Evolutionary conservation across 2,329 filamentous ascomycete genomes (phyloP).

Genomic region (Teratosphaeria nubilosa): DNA sequence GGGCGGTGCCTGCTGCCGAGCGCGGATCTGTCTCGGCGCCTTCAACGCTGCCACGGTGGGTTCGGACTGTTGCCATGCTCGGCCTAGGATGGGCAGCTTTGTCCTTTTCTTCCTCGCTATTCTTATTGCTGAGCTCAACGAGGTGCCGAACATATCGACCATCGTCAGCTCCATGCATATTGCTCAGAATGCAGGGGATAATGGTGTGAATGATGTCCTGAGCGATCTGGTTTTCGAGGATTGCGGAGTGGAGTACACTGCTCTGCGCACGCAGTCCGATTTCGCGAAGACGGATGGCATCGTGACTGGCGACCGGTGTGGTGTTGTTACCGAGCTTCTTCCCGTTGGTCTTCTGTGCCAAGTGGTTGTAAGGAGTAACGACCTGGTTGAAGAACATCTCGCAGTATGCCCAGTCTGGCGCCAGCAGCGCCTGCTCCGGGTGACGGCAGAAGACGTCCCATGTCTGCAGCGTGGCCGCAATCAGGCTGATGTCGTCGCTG

Average conservation of each 20-base stretch:
- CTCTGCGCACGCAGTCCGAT: constrained; percentile 59
- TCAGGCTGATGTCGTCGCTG: constrained; percentile 82
- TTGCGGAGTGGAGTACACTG: constrained; percentile 69
- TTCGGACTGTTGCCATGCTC: constrained; percentile 70
- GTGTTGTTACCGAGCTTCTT: constrained; percentile 24
- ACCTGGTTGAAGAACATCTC: constrained; percentile 67
- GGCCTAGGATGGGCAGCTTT: constrained; percentile 57
- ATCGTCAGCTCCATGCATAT: constrained; percentile 58
- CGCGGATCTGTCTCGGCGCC: constrained; percentile 51
- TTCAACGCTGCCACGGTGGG: constrained; percentile 44
- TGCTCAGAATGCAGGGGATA: constrained; percentile 77
- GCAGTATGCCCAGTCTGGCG: constrained; percentile 76
- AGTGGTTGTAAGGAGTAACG: constrained; percentile 66
- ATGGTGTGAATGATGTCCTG: constrained; percentile 63
- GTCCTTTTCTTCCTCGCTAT: constrained; percentile 60
- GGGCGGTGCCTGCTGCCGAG: constrained; percentile 68
- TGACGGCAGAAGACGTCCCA: constrained; percentile 83
- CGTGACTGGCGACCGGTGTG: constrained; percentile 46
- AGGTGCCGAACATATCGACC: constrained; percentile 60
- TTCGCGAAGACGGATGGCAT: constrained; percentile 55
- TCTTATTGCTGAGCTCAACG: constrained; percentile 53
- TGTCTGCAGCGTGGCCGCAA: constrained; percentile 77
- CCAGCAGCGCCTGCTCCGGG: constrained; percentile 75
- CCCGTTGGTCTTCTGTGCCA: constrained; percentile 56
- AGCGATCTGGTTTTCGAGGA: constrained; percentile 62